phyloP scores from a whole-genome alignment of 805 yeast species.

The Candida wancherniae region DNA sequence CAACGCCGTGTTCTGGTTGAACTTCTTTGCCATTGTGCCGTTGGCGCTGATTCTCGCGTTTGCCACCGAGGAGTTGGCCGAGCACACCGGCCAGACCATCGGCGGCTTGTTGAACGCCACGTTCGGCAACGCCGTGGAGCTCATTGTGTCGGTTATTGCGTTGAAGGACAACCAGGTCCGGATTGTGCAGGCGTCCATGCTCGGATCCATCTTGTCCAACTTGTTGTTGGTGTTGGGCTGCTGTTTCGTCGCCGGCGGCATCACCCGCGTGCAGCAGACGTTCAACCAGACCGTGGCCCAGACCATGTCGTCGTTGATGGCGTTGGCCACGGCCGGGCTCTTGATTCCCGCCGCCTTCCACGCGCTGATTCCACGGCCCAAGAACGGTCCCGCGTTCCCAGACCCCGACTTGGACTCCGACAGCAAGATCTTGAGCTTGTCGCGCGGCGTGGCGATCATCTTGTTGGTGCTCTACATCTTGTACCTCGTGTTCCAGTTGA shows the following conservation, averaged over 20 bases:
- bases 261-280: slow-evolving; percentile 75
- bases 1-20: slow-evolving; percentile 60
- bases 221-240: slow-evolving; percentile 89
- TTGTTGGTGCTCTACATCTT: slow-evolving; percentile 71
- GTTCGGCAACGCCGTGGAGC: slow-evolving; percentile 95
- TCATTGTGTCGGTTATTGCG: slow-evolving; percentile 91
- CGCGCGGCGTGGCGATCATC: slow-evolving; percentile 82
- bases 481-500: slow-evolving; percentile 81
- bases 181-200: slow-evolving; percentile 96
- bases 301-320: slow-evolving; percentile 92
- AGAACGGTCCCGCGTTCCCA: slow-evolving; percentile 34
- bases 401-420: slow-evolving; percentile 33
- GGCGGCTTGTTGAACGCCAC: slow-evolving; percentile 96
- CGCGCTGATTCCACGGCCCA: slow-evolving; percentile 59
- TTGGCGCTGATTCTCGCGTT: slow-evolving; percentile 84
- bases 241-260: slow-evolving; percentile 91
- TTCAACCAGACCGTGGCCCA: slow-evolving; percentile 97
- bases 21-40: slow-evolving; percentile 88
- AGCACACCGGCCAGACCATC: slow-evolving; percentile 81
- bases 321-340: slow-evolving; percentile 82
- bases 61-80: slow-evolving; percentile 90
- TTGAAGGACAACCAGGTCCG: slow-evolving; percentile 79
- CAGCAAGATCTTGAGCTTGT: slow-evolving; percentile 59
- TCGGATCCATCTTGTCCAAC: slow-evolving; percentile 89
- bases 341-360: slow-evolving; percentile 96